Evolutionary conservation across 2,329 filamentous ascomycete species (phyloP).

Genomic region (Apiospora marii): DNA sequence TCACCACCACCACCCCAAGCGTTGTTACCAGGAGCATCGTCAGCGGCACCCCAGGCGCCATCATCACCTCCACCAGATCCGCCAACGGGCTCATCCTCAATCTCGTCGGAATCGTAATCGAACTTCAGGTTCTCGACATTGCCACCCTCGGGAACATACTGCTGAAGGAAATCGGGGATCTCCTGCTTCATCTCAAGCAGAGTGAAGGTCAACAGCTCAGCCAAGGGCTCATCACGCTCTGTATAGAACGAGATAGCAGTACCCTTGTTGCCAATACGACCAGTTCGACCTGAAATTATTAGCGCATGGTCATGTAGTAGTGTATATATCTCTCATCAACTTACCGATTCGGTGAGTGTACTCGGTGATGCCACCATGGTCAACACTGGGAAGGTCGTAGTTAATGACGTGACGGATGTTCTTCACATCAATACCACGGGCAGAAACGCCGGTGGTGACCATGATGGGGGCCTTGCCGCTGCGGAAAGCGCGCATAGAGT

Average conservation of each 20-base stretch:
- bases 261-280: constrained; percentile 88
- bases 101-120: constrained; percentile 62
- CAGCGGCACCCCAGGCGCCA: constrained; percentile 30
- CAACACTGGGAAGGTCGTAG: constrained; percentile 79
- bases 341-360: constrained; percentile 94
- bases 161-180: constrained; percentile 82
- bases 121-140: constrained; percentile 56
- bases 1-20: constrained; percentile 20
- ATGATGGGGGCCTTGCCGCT: constrained; percentile 78
- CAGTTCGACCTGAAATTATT: constrained; percentile 75
- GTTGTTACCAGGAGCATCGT: constrained; percentile 7
- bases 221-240: constrained; percentile 77
- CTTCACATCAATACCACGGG: constrained; percentile 87
- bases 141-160: constrained; percentile 64
- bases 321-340: constrained; percentile 34
- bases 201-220: constrained; percentile 77
- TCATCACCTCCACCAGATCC: constrained; percentile 39
- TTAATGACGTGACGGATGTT: constrained; percentile 94
- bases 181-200: constrained; percentile 81
- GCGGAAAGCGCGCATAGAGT: constrained; percentile 87
- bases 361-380: constrained; percentile 88
- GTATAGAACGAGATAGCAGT: constrained; percentile 90
- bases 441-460: constrained; percentile 84
- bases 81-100: constrained; percentile 46
- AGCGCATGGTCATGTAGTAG: neutral